phyloP scores from a whole-genome alignment of 306 rosid genomes.

The Cotoneaster glaucophyllus region DNA sequence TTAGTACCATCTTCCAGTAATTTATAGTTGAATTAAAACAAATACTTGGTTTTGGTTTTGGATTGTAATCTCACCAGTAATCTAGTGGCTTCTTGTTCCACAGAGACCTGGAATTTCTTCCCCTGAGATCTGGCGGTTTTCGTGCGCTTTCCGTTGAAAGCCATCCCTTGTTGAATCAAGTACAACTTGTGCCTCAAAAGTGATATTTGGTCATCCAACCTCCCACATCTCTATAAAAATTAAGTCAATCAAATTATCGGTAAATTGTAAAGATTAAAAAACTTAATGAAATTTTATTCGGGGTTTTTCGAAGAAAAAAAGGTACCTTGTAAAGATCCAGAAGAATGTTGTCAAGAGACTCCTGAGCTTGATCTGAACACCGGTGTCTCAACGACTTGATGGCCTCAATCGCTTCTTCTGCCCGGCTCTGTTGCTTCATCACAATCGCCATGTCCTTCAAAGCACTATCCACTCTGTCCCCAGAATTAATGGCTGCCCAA shows the following conservation, averaged over 20 bases:
- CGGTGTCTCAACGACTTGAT: conserved; percentile 75
- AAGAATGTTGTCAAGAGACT: conserved; percentile 93
- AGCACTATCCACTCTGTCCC: conserved; percentile 97
- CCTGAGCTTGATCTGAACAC: conserved; percentile 96
- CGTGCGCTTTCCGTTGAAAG: conserved; percentile 95
- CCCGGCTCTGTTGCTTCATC: conserved; percentile 93
- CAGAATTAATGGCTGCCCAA: conserved; percentile 96
- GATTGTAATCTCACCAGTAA: conserved; percentile 49
- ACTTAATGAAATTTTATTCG: background rate
- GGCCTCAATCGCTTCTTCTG: conserved; percentile 97
- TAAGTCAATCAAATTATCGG: background rate
- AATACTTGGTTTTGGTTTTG: background rate
- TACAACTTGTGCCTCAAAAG: conserved; percentile 74
- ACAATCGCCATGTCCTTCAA: conserved; percentile 97
- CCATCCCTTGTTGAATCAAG: conserved; percentile 89
- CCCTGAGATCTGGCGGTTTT: conserved; percentile 98
- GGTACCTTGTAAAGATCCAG: conserved; percentile 86
- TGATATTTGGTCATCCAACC: conserved; percentile 80
- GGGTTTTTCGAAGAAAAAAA: background rate
- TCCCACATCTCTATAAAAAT: conserved; percentile 77
- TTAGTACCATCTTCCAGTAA: background rate
- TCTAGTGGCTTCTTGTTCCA: conserved; percentile 98
- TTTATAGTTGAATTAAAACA: background rate
- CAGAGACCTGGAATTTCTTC: conserved; percentile 96
- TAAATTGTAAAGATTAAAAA: background rate